phyloP scores from a whole-genome alignment of 208 protist species.

The Leishmania gerbilli region DNA sequence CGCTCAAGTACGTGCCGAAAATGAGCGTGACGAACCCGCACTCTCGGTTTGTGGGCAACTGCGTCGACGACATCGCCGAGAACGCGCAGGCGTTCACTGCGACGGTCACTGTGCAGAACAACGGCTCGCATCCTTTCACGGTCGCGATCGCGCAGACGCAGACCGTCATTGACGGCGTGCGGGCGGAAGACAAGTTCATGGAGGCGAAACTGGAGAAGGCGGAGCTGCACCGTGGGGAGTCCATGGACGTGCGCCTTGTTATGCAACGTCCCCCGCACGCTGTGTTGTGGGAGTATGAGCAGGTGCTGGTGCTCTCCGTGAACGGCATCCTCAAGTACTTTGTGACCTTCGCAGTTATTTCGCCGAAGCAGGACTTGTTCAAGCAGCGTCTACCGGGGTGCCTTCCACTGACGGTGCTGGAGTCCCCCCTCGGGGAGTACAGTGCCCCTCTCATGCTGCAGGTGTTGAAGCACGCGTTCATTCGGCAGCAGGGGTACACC shows the following conservation, averaged over 20 bases:
- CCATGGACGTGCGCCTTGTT: conserved; percentile 54
- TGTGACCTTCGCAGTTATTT: conserved; percentile 70
- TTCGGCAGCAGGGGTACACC: conserved; percentile 69
- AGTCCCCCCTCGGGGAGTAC: conserved; percentile 79
- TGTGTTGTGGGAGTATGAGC: conserved; percentile 65
- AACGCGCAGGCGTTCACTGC: conserved; percentile 42
- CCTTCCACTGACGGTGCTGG: conserved; percentile 59
- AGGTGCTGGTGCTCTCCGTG: conserved; percentile 73
- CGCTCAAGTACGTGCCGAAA: conserved; percentile 58
- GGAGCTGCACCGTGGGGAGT: conserved; percentile 59
- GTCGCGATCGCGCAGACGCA: conserved; percentile 68
- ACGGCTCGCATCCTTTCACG: conserved; percentile 44
- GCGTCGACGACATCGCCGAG: conserved; percentile 30
- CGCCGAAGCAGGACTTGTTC: conserved; percentile 61
- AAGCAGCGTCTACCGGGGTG: conserved; percentile 64
- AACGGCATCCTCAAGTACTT: conserved; percentile 72
- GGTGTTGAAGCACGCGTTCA: conserved; percentile 79
- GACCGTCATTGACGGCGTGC: conserved; percentile 72
- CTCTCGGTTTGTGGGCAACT: conserved; percentile 59
- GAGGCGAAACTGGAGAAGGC: conserved; percentile 46
- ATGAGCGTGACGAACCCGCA: conserved; percentile 53
- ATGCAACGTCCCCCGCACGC: conserved; percentile 44
- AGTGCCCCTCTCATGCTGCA: conserved; percentile 78
- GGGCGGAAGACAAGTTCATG: conserved; percentile 54
- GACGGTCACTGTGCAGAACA: conserved; percentile 61